Evolutionary conservation across 345 rosid species (phyloP), one percentile per base, ranked within the genome.

Genomic region (Boechera divaricarpa): DNA sequence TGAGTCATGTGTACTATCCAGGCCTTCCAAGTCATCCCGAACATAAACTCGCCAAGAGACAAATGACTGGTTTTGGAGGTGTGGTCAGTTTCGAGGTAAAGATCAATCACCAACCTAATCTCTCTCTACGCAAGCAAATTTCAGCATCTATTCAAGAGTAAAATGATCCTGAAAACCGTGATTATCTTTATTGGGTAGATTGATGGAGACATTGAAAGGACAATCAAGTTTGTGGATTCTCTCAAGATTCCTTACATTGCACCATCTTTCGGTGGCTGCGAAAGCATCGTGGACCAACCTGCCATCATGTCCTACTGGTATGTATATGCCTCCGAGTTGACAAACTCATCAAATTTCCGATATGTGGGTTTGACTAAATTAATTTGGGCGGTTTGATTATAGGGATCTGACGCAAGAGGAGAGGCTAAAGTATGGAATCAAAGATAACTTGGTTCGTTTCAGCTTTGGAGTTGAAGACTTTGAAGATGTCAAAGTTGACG

Each of bases 291-390:
- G 62, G 98, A 93, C 73, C 99, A 93, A 87, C 99, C 99, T 11
- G 98, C 99, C 67, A 87, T 95, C 47, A 95, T 95, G 99, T 95
- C 99, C 36, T 92, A 93, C 84, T 93, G 99, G 99, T 95, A 88
- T 18, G 79, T 15, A 45, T 21, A 42, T n/a, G n/a, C 42, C 1
- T 69, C 12, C 3, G 5, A 18, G 35, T 10, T 66, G 69, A 32
- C 39, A 10, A 61, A 51, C 35, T 49, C 54, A 35, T 16, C 11
- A 12, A 7, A 0, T 12, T 2, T 26, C 60, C 2, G 31, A 35
- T 35, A 13, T 67, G 48, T 53, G 41, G 41, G 55, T 57, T 26
- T 32, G 3, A 33, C 53, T 60, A 35, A 35, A 58, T 41, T 0
- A 16, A 7, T 4, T 63, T 36, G 52, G 54, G 2, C 35, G 42